These are phyloP conservation scores for Penicillium coprophilum DNA, from an alignment of 495 filamentous ascomycete genomes.

Conservation along the genomic window DNA sequence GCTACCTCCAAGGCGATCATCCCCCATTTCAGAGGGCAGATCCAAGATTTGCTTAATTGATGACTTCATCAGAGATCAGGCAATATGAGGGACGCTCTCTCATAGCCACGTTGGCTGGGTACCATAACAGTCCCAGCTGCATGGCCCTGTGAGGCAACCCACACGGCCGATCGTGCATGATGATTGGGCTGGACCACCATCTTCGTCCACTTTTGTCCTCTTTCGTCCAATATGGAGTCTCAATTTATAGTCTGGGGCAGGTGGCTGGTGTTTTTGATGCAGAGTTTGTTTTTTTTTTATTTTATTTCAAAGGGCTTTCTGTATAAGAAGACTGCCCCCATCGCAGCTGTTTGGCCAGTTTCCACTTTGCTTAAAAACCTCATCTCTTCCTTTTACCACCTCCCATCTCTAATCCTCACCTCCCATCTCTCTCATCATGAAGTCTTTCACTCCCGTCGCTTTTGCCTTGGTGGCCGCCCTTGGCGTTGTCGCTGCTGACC, in stretches of 20 bases:
- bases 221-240: conserved; percentile 8
- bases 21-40: conserved; percentile 2
- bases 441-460: conserved; percentile 36
- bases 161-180: conserved; percentile 6
- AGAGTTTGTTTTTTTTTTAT: conserved; percentile 22
- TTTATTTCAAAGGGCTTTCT: conserved; percentile 18
- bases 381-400: background rate
- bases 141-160: conserved; percentile 3
- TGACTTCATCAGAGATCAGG: conserved; percentile 21
- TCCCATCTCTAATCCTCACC: background rate
- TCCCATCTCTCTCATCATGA: conserved; percentile 34
- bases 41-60: conserved; percentile 3
- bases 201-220: background rate
- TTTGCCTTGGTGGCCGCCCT: conserved; percentile 38
- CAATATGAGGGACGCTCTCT: background rate
- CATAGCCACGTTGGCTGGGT: conserved; percentile 26
- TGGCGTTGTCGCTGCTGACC: conserved; percentile 26
- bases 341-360: conserved; percentile 3
- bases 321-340: conserved; percentile 18
- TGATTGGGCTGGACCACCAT: conserved; percentile 1
- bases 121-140: conserved; percentile 6
- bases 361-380: background rate
- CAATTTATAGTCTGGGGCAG: conserved; percentile 13
- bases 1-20: conserved; percentile 8
- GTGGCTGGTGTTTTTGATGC: conserved; percentile 14